These are phyloP conservation scores for Citeromyces nyonsensis DNA, from an alignment of 805 yeast species.

Conservation along the genomic window DNA sequence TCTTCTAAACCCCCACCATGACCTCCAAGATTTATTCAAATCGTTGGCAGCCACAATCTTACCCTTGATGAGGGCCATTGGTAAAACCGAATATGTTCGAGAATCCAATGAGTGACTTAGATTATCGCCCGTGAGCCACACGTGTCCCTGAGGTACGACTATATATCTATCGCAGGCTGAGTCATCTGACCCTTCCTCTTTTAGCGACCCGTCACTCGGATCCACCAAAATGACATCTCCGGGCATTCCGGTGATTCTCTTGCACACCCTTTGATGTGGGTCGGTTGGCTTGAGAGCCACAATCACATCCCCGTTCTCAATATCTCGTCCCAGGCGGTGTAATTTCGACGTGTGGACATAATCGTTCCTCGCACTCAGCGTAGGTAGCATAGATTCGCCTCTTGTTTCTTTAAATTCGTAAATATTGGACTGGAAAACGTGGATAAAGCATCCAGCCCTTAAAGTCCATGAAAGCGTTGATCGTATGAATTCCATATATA, in stretches of 20 bases:
- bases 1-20: conserved; percentile 35
- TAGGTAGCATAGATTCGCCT: conserved; percentile 95
- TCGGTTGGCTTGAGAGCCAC: conserved; percentile 86
- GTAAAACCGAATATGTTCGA: conserved; percentile 77
- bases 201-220: conserved; percentile 46
- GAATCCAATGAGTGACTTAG: conserved; percentile 79
- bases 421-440: conserved; percentile 48
- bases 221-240: conserved; percentile 78
- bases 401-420: conserved; percentile 70
- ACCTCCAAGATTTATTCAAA: conserved; percentile 24
- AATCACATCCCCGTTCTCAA: conserved; percentile 72
- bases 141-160: conserved; percentile 83
- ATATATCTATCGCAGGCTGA: conserved; percentile 35
- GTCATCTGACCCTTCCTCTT: conserved; percentile 8
- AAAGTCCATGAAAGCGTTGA: conserved; percentile 31
- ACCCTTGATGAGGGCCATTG: conserved; percentile 79
- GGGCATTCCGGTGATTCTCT: conserved; percentile 90
- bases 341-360: conserved; percentile 64
- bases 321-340: conserved; percentile 45
- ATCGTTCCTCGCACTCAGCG: conserved; percentile 60
- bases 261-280: conserved; percentile 76
- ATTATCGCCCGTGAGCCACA: conserved; percentile 96
- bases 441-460: conserved; percentile 49
- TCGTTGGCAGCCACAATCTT: conserved; percentile 64
- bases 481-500: conserved; percentile 1